Percentiles rank a stretch among this genome's conserved stretches.
Conservation (phyloP, 192 early-diverging fungal species). For the Backusella psychrophila region DNA sequence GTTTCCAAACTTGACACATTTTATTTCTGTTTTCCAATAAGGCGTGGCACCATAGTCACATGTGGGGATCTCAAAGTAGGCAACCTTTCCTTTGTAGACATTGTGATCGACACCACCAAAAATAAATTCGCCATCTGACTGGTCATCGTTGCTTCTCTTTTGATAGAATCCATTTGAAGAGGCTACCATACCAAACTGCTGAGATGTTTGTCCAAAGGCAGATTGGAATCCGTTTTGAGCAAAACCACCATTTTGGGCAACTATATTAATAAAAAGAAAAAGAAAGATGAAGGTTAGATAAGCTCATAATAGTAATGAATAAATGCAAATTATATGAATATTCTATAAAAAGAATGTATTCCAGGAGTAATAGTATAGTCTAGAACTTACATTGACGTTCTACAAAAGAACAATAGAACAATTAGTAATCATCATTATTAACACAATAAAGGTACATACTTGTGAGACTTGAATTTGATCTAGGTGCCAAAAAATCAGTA, state of each 20-base stretch:
- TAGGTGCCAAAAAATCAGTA: conserved; percentile 19
- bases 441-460: not conserved
- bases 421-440: not conserved
- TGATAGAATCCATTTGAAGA: conserved; percentile 11
- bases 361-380: not conserved
- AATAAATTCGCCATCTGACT: conserved; percentile 22
- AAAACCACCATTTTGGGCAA: conserved; percentile 9
- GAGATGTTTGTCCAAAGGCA: conserved; percentile 13
- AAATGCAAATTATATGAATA: no score
- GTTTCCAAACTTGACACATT: conserved; percentile 18
- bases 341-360: not conserved
- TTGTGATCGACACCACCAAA: conserved; percentile 33
- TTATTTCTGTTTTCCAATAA: conserved; percentile 28
- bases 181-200: conserved; percentile 20
- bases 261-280: not conserved
- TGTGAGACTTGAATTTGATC: conserved; percentile 4
- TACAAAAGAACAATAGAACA: not conserved
- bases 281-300: not conserved
- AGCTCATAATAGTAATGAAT: not conserved
- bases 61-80: conserved; percentile 20
- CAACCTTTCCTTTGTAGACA: conserved; percentile 27
- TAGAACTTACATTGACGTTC: conserved; percentile 22
- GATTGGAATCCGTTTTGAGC: conserved; percentile 22
- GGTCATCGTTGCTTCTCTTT: conserved; percentile 14
- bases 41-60: conserved; percentile 20